Base-by-base conservation (phyloP, 106 monocot species). In the Dendrobium officinale region DNA sequence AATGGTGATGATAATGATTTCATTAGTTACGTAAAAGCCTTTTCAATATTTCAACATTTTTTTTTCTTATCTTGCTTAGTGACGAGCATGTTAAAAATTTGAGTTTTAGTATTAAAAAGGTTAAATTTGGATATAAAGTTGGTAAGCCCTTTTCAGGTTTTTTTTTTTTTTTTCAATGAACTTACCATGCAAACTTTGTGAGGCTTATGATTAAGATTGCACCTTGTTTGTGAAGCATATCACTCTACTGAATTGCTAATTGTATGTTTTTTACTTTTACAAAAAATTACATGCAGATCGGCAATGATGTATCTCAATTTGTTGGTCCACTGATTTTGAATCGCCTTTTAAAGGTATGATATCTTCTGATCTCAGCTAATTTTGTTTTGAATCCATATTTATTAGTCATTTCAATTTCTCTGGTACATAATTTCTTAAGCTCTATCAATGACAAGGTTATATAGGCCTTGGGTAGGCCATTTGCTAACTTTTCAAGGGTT, bases 241-340 rank as follows among this genome's bases (percentile, higher is more conserved):
- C 26, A 15, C 47, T 31, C 16, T 48, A 43, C 16, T 77, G 15
- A 33, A 3, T 77, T 45, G 26, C n/a, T 33, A 49, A 22, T 61
- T 18, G 7, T 76, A 15, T 41, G 26, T n/a, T 82, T 58, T 73
- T n/a, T 40, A 15, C 22, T 61, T 61, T 4, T 61, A 22, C 24
- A 48, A 27, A 42, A 74, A 42, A 59, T 29, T 55, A 75, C 75
- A 72, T 88, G 79, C 56, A 98, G 97, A 88, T 98, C 81, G 97
- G 97, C 55, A 98, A 98, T 85, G 97, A 98, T 88, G 87, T 70
- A 83, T 94, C 97, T 73, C 97, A 98, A 51, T 98, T 98, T 87
- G 94, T 98, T 41, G 97, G 97, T n/a, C 97, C 97, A 27, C 22
- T 91, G 29, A 68, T 98, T 80, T 81, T 98, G 84, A 91, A 84